These are phyloP conservation scores for Cardamine resedifolia DNA, from an alignment of 345 rosid species.

Conservation along the genomic window DNA sequence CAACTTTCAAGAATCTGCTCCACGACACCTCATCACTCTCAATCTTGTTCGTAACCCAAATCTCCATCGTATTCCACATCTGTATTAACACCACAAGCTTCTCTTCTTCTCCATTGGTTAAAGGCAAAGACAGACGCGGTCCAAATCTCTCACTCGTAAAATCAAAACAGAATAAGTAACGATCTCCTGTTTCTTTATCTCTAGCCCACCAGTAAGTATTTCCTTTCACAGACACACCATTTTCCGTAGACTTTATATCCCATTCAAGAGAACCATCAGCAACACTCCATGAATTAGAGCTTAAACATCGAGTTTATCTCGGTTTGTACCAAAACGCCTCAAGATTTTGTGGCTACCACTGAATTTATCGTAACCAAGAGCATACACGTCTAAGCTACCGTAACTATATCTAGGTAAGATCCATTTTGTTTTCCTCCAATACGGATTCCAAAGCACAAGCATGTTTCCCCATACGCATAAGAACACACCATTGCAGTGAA, in stretches of 20 bases:
- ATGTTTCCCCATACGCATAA: background rate
- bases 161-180: background rate
- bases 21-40: background rate
- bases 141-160: background rate
- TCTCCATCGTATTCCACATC: background rate
- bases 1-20: background rate
- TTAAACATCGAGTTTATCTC: background rate
- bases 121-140: background rate
- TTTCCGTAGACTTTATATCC: background rate
- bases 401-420: background rate
- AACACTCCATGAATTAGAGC: conserved; percentile 1
- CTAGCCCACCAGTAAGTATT: background rate
- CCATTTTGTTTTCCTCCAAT: conserved; percentile 6
- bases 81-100: background rate
- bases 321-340: background rate
- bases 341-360: conserved; percentile 6
- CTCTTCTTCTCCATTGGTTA: background rate
- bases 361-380: conserved; percentile 7
- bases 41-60: conserved; percentile 13
- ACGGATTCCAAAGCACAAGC: conserved; percentile 17
- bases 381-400: background rate
- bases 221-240: background rate
- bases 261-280: background rate
- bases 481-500: conserved; percentile 11
- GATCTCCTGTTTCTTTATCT: background rate